Conservation (phyloP, 1,139 yeast species). For the Blastobotrys buckinghamii region DNA sequence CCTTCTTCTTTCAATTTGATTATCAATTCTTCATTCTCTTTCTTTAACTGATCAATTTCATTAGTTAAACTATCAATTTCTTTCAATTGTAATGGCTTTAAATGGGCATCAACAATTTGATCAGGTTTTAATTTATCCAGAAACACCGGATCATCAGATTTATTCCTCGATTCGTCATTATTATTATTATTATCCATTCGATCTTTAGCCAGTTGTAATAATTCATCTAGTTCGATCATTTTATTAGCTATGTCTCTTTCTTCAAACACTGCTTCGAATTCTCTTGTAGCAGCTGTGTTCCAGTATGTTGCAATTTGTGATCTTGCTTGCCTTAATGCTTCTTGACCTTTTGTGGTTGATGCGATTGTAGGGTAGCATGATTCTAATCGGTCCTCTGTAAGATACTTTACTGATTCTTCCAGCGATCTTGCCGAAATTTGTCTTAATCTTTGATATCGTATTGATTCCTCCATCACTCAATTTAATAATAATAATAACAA, state of each 20-base stretch:
- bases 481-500: not conserved
- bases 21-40: constrained; percentile 18
- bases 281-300: constrained; percentile 51
- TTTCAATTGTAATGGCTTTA: constrained; percentile 23
- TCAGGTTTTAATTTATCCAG: constrained; percentile 30
- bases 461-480: constrained; percentile 20
- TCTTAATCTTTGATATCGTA: constrained; percentile 49
- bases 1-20: constrained; percentile 1
- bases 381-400: constrained; percentile 54
- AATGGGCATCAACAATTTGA: constrained; percentile 28
- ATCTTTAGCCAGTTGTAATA: constrained; percentile 48
- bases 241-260: constrained; percentile 57
- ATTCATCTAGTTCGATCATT: constrained; percentile 59
- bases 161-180: not conserved
- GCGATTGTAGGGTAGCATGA: constrained; percentile 65
- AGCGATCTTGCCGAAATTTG: constrained; percentile 62
- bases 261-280: constrained; percentile 58
- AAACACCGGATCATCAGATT: constrained; percentile 22
- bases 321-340: constrained; percentile 51
- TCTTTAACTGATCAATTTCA: constrained; percentile 18
- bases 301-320: constrained; percentile 58
- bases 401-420: constrained; percentile 56
- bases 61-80: constrained; percentile 22
- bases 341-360: constrained; percentile 42
- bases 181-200: constrained; percentile 9